Evolutionary conservation across 75 land plant genomes (phyloP).

Genomic region (Selaginella moellendorffii): DNA sequence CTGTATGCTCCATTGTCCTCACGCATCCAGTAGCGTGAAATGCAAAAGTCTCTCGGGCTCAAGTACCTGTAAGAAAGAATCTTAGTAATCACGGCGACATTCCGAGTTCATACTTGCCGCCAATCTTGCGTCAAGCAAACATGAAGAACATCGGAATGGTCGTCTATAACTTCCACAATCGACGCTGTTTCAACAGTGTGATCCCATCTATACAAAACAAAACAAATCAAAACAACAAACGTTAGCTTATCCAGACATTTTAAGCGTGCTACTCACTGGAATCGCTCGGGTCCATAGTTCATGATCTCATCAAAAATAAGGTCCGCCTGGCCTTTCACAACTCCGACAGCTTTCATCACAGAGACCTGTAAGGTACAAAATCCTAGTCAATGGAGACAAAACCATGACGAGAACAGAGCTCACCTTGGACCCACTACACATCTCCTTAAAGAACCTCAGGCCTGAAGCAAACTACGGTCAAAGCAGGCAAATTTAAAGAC

Average conservation of each 20-base stretch:
- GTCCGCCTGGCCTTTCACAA: neutral
- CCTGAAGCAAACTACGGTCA: neutral
- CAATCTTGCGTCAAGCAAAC: neutral
- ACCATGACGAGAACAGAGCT: neutral
- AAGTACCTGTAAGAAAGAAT: neutral
- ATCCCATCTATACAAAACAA: neutral
- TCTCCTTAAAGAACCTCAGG: neutral
- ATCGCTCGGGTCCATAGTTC: neutral
- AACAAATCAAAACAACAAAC: neutral
- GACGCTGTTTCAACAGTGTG: neutral
- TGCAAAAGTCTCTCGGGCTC: slow-evolving; percentile 19
- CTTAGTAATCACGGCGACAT: too few species aligned
- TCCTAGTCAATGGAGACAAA: too few species aligned
- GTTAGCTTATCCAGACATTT: too few species aligned
- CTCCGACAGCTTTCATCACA: neutral
- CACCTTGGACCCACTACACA: neutral
- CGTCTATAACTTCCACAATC: neutral
- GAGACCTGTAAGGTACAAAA: neutral
- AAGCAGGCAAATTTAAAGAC: too few species aligned
- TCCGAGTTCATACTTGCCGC: neutral
- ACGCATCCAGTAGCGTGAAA: slow-evolving; percentile 19
- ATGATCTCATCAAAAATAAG: neutral
- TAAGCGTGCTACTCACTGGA: neutral
- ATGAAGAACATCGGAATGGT: neutral
- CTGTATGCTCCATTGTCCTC: slow-evolving; percentile 23